Evolutionary conservation across 768 basidiomycete species (phyloP).

Genomic region (Mycena kentingensis): DNA sequence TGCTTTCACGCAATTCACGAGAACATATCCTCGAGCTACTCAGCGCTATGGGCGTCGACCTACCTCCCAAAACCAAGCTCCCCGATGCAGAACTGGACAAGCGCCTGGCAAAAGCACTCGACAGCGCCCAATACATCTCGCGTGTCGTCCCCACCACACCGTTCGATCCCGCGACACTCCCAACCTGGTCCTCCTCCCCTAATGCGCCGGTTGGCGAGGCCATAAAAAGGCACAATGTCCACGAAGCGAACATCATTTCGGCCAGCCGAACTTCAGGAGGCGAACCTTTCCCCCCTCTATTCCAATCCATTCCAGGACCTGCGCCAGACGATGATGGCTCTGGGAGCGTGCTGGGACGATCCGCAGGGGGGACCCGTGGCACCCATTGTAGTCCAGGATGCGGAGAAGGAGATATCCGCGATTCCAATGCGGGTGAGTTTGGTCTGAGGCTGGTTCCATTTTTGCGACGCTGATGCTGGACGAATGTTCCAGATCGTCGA

Average conservation of each 20-base stretch:
- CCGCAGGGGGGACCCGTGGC: neutral
- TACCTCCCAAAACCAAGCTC: constrained; percentile 1
- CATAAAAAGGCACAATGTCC: neutral
- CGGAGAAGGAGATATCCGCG: neutral
- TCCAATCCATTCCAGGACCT: constrained; percentile 5
- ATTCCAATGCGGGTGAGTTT: constrained; percentile 5
- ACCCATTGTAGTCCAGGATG: neutral
- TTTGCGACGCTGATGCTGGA: neutral
- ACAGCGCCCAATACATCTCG: constrained; percentile 10
- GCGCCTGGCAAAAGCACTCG: constrained; percentile 5
- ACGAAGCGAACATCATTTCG: constrained; percentile 3
- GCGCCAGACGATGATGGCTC: neutral
- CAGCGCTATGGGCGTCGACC: neutral
- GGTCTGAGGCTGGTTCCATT: neutral
- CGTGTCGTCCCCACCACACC: constrained; percentile 11
- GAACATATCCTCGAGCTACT: constrained; percentile 7
- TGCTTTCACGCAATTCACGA: no score
- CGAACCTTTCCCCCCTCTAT: constrained; percentile 3
- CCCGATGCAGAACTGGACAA: constrained; percentile 11
- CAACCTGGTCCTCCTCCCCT: neutral
- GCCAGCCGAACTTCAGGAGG: neutral
- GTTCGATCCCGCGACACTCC: neutral
- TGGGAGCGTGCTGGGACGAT: neutral
- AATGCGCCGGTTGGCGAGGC: neutral
- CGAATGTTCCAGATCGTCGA: constrained; percentile 2